Percentiles rank a stretch among this genome's conserved stretches.
These are phyloP conservation scores for Plasmodium gallinaceum DNA, from an alignment of 169 alveolate species.

Conservation along the genomic window DNA sequence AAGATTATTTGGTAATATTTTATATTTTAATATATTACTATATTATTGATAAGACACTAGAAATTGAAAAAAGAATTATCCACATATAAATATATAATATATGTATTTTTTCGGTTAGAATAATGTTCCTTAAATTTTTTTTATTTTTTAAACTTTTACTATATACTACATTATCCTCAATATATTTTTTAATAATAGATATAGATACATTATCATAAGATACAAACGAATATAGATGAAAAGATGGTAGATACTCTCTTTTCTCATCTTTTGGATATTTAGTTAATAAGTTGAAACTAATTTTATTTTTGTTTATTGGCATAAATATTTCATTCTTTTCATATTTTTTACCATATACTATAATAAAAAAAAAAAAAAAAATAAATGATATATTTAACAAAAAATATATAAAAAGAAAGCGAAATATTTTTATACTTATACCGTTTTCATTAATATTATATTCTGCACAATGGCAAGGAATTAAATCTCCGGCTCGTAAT, in stretches of 20 bases:
- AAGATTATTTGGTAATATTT: not conserved
- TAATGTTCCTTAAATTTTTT: constrained; percentile 44
- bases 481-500: constrained; percentile 54
- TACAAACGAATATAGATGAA: constrained; percentile 41
- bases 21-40: constrained; percentile 9
- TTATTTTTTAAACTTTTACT: constrained; percentile 23
- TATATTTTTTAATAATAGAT: constrained; percentile 35
- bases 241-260: constrained; percentile 67
- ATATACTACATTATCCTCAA: constrained; percentile 3
- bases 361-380: not conserved
- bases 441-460: constrained; percentile 36
- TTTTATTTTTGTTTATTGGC: constrained; percentile 56
- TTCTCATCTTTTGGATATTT: constrained; percentile 51
- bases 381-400: not conserved
- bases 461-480: constrained; percentile 59
- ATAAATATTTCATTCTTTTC: constrained; percentile 50
- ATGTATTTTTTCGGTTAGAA: constrained; percentile 39
- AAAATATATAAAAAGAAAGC: not conserved
- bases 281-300: constrained; percentile 41
- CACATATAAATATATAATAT: constrained; percentile 28
- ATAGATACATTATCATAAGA: constrained; percentile 47
- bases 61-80: constrained; percentile 24
- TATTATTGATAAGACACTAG: not conserved
- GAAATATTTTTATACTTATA: not conserved
- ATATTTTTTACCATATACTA: constrained; percentile 50